Percentiles rank a stretch among this genome's conserved stretches.
Evolutionary conservation across 2,329 filamentous ascomycete species (phyloP).

Genomic region (Fusarium sp.): DNA sequence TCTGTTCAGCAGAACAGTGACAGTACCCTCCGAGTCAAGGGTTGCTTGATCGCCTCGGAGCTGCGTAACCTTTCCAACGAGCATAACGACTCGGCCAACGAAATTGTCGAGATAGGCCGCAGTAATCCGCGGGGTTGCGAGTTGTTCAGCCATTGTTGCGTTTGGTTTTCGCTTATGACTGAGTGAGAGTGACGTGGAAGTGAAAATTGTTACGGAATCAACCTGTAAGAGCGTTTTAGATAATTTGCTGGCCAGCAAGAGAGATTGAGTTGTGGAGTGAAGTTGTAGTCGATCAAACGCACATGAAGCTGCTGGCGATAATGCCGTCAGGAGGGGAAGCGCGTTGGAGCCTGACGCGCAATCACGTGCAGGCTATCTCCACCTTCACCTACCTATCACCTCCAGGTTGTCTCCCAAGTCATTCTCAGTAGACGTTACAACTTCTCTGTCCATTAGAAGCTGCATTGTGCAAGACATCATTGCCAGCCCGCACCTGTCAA

Average conservation of each 20-base stretch:
- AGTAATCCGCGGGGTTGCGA: slow-evolving; percentile 83
- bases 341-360: slow-evolving; percentile 39
- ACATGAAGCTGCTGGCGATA: slow-evolving; percentile 30
- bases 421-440: too few species aligned
- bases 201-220: rapidly evolving
- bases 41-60: slow-evolving; percentile 84
- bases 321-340: slow-evolving; percentile 24
- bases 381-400: neutral
- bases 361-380: slow-evolving; percentile 20
- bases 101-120: slow-evolving; percentile 84
- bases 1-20: slow-evolving; percentile 80
- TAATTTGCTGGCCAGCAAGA: neutral
- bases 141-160: slow-evolving; percentile 73
- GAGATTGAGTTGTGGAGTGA: neutral
- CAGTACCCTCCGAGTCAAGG: slow-evolving; percentile 82
- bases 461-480: neutral
- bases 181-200: neutral
- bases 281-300: slow-evolving; percentile 1
- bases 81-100: slow-evolving; percentile 79
- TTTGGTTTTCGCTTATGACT: slow-evolving; percentile 27
- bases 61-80: slow-evolving; percentile 87
- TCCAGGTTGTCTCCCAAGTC: too few species aligned
- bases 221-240: neutral
- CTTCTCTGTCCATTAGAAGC: too few species aligned
- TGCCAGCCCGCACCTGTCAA: neutral